A percentile compares a stretch with the other conserved stretches of the same genome.
These are phyloP conservation scores for Penicillium daleae DNA, from an alignment of 495 filamentous ascomycete species.

Conservation along the genomic window DNA sequence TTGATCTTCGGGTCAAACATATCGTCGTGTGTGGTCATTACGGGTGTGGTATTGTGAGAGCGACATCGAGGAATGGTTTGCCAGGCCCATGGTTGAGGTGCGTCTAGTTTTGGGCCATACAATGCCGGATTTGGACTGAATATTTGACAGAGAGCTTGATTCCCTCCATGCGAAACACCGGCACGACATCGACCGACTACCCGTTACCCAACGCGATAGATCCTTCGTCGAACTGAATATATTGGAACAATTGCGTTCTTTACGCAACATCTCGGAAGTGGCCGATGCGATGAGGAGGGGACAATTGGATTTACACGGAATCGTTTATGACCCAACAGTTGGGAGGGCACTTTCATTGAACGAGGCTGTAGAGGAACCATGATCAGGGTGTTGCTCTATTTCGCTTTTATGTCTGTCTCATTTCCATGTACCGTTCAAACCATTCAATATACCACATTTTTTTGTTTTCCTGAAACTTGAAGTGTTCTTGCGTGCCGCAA, in stretches of 20 bases:
- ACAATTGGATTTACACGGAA: constrained; percentile 24
- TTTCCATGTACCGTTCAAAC: neutral
- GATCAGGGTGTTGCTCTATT: neutral
- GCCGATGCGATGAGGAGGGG: constrained; percentile 17
- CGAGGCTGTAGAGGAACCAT: constrained; percentile 3
- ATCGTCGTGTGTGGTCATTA: constrained; percentile 52
- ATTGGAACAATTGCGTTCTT: constrained; percentile 25
- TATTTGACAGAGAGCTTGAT: constrained; percentile 20
- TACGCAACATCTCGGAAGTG: constrained; percentile 24
- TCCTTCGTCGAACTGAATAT: constrained; percentile 32
- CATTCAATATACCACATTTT: neutral
- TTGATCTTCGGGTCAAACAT: constrained; percentile 42
- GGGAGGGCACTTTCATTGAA: constrained; percentile 13
- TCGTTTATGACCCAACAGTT: constrained; percentile 26
- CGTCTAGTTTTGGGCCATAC: neutral
- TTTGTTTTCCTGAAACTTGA: neutral
- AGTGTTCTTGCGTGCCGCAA: neutral
- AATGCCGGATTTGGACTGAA: constrained; percentile 8
- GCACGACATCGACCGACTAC: constrained; percentile 20
- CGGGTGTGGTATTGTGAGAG: constrained; percentile 43
- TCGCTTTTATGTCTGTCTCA: neutral
- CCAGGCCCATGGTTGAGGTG: constrained; percentile 30
- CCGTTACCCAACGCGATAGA: constrained; percentile 17
- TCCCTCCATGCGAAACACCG: constrained; percentile 19
- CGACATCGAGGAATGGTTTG: constrained; percentile 24